Base-by-base conservation (phyloP, 805 yeast species). In the Wickerhamiella australiensis region DNA sequence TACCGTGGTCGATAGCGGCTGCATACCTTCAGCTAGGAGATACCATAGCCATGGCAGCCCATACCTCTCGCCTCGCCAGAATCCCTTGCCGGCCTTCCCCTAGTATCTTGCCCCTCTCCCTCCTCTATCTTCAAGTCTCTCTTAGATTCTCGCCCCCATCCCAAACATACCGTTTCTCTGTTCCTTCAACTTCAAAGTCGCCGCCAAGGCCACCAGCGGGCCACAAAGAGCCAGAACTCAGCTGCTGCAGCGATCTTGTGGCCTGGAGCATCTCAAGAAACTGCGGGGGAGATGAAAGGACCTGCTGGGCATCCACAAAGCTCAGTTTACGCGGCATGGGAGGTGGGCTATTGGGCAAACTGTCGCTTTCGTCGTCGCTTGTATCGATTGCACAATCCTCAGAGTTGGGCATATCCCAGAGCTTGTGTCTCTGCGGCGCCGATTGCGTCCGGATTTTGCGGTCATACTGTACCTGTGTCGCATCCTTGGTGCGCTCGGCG, bases 241-340 rank as follows among this genome's bases (percentile, higher is more conserved):
- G 54, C 52, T 65, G 67, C 59, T 68, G 72, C 42, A 69, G 58
- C 22, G 70, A 65, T 20, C 69, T 58, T 20, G 71, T 65, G 25
- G 73, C 73, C 52, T 66, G 68, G 40, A 69, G 57, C 53, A 69
- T 67, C 53, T 62, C 65, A 17, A 67, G 53, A 23, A 69, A 54
- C 53, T 69, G 72, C 17, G 57, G 46, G 11, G 68, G 69, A 4
- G 60, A 54, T 44, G 55, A 55, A 26, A 54, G 48, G 23, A 55
- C 51, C 26, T 46, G 47, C 33, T 52, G 49, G 38, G 57, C 64
- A 48, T 54, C 57, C 7, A 50, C 45, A 41, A 63, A 53, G 18
- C 57, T 51, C 17, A 61, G 51, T 41, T 56, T 59, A 41, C 59
- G 59, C 5, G 66, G 66, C 60, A 62, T 53, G 1, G 65, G 65